These are phyloP conservation scores for Podaxis mareebaensis DNA, from an alignment of 768 basidiomycete genomes.

Conservation along the genomic window DNA sequence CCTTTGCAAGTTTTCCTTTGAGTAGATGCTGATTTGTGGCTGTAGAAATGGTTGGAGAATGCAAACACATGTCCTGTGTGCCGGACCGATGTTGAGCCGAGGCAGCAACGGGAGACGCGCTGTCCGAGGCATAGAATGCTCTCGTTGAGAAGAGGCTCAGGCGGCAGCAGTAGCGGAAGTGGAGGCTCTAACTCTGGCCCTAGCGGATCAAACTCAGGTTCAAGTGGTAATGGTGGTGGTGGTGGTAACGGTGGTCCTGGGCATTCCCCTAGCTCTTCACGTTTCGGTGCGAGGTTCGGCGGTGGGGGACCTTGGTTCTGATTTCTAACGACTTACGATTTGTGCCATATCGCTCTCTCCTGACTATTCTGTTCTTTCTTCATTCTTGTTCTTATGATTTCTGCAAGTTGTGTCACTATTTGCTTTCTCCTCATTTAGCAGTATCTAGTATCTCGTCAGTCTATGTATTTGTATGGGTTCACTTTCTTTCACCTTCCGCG, in stretches of 20 bases:
- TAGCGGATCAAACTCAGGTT: not conserved
- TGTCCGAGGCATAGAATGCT: not conserved
- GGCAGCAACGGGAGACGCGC: not conserved
- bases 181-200: not conserved
- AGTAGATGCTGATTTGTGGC: constrained; percentile 7
- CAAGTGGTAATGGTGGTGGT: not conserved
- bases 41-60: constrained; percentile 79
- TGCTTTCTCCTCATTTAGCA: not conserved
- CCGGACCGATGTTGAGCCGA: constrained; percentile 52
- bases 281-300: not conserved
- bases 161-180: not conserved
- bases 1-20: not conserved
- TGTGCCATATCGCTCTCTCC: not conserved
- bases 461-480: not conserved
- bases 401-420: not conserved
- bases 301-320: not conserved
- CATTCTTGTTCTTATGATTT: not conserved
- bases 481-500: not conserved
- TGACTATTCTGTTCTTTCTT: not conserved
- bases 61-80: constrained; percentile 84
- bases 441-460: not conserved
- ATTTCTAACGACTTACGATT: not conserved
- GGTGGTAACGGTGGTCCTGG: not conserved
- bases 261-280: not conserved
- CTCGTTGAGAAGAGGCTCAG: not conserved